Conservation (phyloP, 169 alveolate species). For the Eimeria maxima region DNA sequence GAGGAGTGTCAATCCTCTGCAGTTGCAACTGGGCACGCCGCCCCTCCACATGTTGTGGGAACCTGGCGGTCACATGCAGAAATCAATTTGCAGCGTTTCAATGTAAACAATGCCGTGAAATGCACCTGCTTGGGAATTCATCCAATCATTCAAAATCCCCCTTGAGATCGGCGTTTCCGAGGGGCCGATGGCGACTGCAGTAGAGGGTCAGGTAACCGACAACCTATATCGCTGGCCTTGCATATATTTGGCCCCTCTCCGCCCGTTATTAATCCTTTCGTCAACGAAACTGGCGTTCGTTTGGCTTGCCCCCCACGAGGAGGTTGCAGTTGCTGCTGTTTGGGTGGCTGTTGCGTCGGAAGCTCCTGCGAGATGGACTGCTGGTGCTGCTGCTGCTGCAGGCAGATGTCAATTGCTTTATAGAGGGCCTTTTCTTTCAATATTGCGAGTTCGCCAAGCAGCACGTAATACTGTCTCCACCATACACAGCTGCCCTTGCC, state of each 20-base stretch:
- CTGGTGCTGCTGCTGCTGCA: constrained; percentile 53
- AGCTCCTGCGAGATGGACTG: constrained; percentile 18
- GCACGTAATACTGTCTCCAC: constrained; percentile 56
- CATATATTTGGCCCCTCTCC: background rate
- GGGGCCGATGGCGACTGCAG: constrained; percentile 67
- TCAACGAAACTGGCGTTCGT: background rate
- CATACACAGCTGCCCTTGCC: constrained; percentile 42
- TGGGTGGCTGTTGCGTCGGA: background rate
- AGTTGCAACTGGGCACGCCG: background rate
- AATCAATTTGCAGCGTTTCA: background rate
- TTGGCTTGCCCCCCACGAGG: background rate
- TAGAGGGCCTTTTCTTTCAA: constrained; percentile 57
- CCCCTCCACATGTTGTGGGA: background rate
- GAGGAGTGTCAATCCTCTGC: background rate
- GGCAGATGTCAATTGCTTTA: constrained; percentile 35
- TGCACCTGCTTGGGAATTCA: background rate
- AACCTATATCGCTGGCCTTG: constrained; percentile 20
- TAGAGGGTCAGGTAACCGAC: constrained; percentile 21
- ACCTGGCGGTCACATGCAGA: background rate
- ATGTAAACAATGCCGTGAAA: background rate
- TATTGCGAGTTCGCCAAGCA: constrained; percentile 61
- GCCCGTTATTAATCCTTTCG: background rate
- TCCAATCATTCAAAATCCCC: background rate
- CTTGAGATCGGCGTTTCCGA: constrained; percentile 66
- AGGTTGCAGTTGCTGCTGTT: constrained; percentile 43